phyloP scores from a whole-genome alignment of 2,329 filamentous ascomycete species.

The Colletotrichum liaoningense region DNA sequence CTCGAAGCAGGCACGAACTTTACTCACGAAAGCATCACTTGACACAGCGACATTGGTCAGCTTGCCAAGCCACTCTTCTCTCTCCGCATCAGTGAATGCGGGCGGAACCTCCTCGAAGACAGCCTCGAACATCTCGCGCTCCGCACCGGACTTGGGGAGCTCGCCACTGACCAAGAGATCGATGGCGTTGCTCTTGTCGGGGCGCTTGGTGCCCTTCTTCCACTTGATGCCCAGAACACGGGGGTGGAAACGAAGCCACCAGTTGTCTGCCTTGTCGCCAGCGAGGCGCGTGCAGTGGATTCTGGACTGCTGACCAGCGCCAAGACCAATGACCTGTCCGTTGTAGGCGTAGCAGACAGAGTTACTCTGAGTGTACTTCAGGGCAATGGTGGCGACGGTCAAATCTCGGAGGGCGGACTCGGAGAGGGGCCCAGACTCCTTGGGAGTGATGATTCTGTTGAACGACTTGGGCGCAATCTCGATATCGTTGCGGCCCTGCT shows the following conservation, averaged over 20 bases:
- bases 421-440: conserved; percentile 78
- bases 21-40: conserved; percentile 92
- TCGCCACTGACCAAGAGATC: conserved; percentile 93
- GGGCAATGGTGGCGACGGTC: conserved; percentile 93
- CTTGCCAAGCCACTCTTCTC: conserved; percentile 86
- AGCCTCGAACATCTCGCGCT: conserved; percentile 87
- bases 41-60: conserved; percentile 86
- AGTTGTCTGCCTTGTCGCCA: conserved; percentile 98
- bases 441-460: conserved; percentile 85
- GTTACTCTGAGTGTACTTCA: conserved; percentile 99
- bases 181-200: conserved; percentile 98
- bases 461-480: conserved; percentile 89
- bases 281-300: conserved; percentile 99
- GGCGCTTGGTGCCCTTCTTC: conserved; percentile 97
- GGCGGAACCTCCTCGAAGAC: conserved; percentile 91
- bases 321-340: conserved; percentile 92
- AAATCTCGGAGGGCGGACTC: conserved; percentile 89
- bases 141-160: conserved; percentile 83
- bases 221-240: conserved; percentile 89
- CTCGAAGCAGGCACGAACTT: neutral
- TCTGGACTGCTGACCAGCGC: conserved; percentile 95
- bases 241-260: conserved; percentile 99
- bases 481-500: conserved; percentile 93
- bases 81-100: conserved; percentile 86
- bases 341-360: conserved; percentile 97